phyloP scores from a whole-genome alignment of 2,329 filamentous ascomycete genomes.

The Penicillium sp. region DNA sequence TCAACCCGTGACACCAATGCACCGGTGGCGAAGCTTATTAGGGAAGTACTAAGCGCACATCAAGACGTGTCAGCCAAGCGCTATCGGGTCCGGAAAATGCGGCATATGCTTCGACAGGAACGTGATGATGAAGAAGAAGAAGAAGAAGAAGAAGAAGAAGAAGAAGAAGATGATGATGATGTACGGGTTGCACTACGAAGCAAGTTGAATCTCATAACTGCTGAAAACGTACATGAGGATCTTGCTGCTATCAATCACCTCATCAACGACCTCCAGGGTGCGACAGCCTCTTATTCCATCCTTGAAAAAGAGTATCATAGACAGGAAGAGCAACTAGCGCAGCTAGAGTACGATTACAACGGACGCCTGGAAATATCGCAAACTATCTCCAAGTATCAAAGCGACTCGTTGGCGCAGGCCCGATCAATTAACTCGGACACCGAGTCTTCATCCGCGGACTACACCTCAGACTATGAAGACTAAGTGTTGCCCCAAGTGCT shows the following conservation, averaged over 20 bases:
- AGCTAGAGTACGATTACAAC: neutral
- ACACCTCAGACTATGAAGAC: neutral
- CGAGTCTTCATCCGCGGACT: neutral
- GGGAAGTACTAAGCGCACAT: neutral
- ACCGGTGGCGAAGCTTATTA: neutral
- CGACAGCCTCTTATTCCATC: neutral
- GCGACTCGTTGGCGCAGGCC: neutral
- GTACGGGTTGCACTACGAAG: neutral
- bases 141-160: too few species aligned
- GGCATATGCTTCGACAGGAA: neutral
- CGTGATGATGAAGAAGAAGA: neutral
- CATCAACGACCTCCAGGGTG: neutral
- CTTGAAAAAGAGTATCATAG: neutral
- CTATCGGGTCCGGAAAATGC: neutral
- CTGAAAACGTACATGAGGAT: neutral
- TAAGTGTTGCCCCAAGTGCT: neutral
- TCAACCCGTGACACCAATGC: neutral
- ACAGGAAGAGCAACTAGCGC: neutral
- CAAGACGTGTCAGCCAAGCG: too few species aligned
- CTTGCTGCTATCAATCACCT: neutral
- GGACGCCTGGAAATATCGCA: neutral
- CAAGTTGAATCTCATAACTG: neutral
- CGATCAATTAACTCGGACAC: neutral
- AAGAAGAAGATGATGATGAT: neutral
- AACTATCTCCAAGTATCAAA: neutral